Conservation (phyloP, 2,329 filamentous ascomycete genomes). For the Cladosporium sp. region DNA sequence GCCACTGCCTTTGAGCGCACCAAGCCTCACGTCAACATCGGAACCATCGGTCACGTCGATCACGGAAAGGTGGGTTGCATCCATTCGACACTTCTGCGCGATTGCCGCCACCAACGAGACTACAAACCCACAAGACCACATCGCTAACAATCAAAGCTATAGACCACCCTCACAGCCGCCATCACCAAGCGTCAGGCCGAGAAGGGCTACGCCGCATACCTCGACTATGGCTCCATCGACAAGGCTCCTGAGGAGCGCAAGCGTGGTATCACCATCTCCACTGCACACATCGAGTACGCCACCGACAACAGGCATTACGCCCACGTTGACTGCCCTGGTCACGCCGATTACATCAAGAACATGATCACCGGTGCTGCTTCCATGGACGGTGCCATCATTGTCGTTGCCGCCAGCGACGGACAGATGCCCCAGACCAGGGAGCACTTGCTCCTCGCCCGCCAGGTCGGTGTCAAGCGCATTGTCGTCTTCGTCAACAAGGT, state of each 20-base stretch:
- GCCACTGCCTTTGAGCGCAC: conserved; percentile 74
- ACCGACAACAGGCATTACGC: conserved; percentile 96
- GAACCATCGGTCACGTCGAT: conserved; percentile 99
- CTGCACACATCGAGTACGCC: conserved; percentile 96
- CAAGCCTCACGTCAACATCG: conserved; percentile 99
- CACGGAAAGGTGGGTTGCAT: conserved; percentile 82
- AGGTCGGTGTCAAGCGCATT: conserved; percentile 96
- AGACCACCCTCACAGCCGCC: conserved; percentile 97
- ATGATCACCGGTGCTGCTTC: conserved; percentile 99
- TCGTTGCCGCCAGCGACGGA: conserved; percentile 95
- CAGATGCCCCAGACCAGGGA: conserved; percentile 99
- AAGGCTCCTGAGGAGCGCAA: conserved; percentile 99
- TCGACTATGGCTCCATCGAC: conserved; percentile 97
- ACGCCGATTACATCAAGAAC: conserved; percentile 99
- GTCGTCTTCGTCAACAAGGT: conserved; percentile 99
- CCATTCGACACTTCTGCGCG: neutral
- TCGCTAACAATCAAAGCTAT: conserved; percentile 23
- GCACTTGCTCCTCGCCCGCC: conserved; percentile 94
- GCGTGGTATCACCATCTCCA: conserved; percentile 99
- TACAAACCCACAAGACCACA: conserved; percentile 10
- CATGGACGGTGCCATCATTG: conserved; percentile 99
- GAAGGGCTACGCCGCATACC: conserved; percentile 90
- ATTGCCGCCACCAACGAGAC: neutral
- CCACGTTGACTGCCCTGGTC: conserved; percentile 98
- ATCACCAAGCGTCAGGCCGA: conserved; percentile 98